A percentile compares a stretch with the other conserved stretches of the same genome.
phyloP scores from a whole-genome alignment of 768 basidiomycete species.

The Pisolithus sp. region DNA sequence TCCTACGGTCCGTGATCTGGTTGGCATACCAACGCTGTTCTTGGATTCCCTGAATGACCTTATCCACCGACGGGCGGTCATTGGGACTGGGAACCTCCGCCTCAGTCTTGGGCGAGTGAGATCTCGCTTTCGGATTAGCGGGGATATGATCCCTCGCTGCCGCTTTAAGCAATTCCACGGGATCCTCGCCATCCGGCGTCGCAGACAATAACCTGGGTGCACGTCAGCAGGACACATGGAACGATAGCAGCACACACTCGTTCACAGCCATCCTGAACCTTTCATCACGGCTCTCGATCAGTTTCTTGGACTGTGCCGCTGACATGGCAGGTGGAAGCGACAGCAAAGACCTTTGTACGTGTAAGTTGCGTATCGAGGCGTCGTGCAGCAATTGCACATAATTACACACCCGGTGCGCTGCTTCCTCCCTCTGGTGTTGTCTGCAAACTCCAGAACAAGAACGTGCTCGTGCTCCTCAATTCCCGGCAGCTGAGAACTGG shows the following conservation, averaged over 20 bases:
- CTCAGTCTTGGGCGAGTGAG: slow-evolving; percentile 3
- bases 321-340: slow-evolving; percentile 35
- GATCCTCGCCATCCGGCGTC: slow-evolving; percentile 47
- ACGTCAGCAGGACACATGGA: not conserved
- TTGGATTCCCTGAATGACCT: slow-evolving; percentile 52
- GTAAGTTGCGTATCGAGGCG: slow-evolving; percentile 2
- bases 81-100: slow-evolving; percentile 34
- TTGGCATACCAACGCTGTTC: slow-evolving; percentile 59
- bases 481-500: slow-evolving; percentile 22
- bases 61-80: slow-evolving; percentile 51
- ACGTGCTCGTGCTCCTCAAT: slow-evolving; percentile 41
- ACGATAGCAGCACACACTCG: slow-evolving; percentile 42
- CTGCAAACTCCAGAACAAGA: slow-evolving; percentile 45
- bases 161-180: slow-evolving; percentile 54
- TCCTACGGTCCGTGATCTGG: slow-evolving; percentile 59
- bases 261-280: slow-evolving; percentile 59
- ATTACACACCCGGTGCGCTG: slow-evolving; percentile 21
- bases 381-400: slow-evolving; percentile 3
- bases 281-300: slow-evolving; percentile 65
- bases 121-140: slow-evolving; percentile 40
- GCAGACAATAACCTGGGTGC: slow-evolving; percentile 51
- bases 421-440: slow-evolving; percentile 33
- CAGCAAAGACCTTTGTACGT: slow-evolving; percentile 11
- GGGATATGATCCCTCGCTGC: slow-evolving; percentile 72
- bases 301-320: slow-evolving; percentile 54